Evolutionary conservation across 345 rosid species (phyloP).

Genomic region (Citrus sinensis): DNA sequence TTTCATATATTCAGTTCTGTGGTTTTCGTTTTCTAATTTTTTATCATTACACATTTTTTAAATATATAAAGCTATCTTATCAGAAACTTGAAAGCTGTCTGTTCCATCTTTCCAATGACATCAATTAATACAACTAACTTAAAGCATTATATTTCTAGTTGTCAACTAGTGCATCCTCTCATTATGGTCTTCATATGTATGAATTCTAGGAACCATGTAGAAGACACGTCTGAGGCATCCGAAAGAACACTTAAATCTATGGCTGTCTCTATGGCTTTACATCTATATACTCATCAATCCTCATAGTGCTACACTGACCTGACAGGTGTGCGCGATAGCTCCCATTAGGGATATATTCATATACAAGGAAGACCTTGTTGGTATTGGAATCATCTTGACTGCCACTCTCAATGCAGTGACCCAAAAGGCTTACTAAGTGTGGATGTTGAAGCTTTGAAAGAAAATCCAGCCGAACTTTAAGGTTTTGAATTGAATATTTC

Average conservation of each 20-base stretch:
- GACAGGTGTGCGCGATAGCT: constrained; percentile 68
- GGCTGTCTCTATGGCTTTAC: not conserved
- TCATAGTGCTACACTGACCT: constrained; percentile 43
- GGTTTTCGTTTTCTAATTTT: not conserved
- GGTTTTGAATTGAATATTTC: constrained; percentile 68
- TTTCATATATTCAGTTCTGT: not conserved
- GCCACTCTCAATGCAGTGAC: constrained; percentile 64
- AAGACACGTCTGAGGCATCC: not conserved
- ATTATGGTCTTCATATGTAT: not conserved
- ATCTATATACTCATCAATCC: not conserved
- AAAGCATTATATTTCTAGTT: not conserved
- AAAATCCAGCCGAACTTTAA: constrained; percentile 66
- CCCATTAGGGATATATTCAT: constrained; percentile 69
- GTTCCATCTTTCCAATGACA: not conserved
- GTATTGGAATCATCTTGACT: constrained; percentile 44
- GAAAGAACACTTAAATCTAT: not conserved
- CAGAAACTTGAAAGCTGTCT: not conserved
- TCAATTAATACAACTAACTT: too few species aligned
- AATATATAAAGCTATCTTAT: not conserved
- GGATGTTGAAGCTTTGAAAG: constrained; percentile 91
- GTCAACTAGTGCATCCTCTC: not conserved
- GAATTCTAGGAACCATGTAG: not conserved
- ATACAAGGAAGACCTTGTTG: constrained; percentile 61
- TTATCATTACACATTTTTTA: not conserved
- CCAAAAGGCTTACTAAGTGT: constrained; percentile 77